Evolutionary conservation across 2,329 filamentous ascomycete species (phyloP), one percentile per base, ranked within the genome.

Genomic region (Fusarium setosum): DNA sequence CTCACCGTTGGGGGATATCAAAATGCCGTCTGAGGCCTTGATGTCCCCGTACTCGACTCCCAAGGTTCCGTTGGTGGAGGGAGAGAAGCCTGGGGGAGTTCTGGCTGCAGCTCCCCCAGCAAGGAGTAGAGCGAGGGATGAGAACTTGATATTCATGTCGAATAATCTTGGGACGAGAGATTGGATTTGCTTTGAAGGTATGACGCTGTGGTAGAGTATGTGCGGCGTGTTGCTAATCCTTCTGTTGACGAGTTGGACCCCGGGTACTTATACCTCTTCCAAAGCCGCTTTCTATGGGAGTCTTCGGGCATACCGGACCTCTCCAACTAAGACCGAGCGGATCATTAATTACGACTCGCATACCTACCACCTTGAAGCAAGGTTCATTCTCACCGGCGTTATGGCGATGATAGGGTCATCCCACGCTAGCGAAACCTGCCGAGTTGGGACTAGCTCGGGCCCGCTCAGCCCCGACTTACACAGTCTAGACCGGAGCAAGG

Each of bases 371-470:
- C 9, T 17, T 8, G 11, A 15, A 15, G 10, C 31, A 10, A 34
- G 9, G 21, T n/a, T 42, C 32, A 23, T 42, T 35, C 13, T 24
- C 7, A 23, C 35, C 41, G 26, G 50, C 50, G 21, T 24, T 42
- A 24, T 15, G 6, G 23, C 35, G n/a, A 37, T 18, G 50, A 34
- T 42, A 17, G 50, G 26, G 34, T 53, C 37, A 44, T 44, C 42
- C 50, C 15, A 13, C 50, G 26, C 50, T 53, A 53, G 50, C 50
- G 50, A 53, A 53, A 53, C 50, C 38, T 53, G 12, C 50, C 29
- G 21, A 34, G 18, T 53, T 37, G 24, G 50, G 50, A 10, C 40
- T 44, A 53, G 50, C 35, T 18, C 2, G 26, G 4, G 6, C 4
- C 26, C 3, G 26, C 26, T 29, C 6, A 29, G 26, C 26, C 26